Base-by-base conservation (phyloP, 148 eudicot species). In the Camellia sinensis region DNA sequence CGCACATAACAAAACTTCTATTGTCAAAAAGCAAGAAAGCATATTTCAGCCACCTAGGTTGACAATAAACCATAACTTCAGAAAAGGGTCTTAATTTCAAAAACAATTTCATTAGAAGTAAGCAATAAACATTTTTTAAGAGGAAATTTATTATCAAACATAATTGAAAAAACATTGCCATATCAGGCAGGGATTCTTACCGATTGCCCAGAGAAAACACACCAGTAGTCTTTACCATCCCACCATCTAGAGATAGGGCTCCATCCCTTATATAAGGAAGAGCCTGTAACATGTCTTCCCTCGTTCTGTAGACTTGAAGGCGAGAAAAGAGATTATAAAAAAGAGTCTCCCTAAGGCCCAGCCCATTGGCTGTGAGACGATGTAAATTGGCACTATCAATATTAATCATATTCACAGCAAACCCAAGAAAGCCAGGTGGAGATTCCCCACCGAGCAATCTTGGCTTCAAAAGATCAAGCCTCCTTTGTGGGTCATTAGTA, bases 211-310 rank as follows among this genome's bases (percentile, higher is more conserved):
- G 87, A 82, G 74, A 88, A 84, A 87, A 90, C 17, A 88, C 59
- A 29, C 94, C 97, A 70, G 61, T 45, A 29, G 68, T 82, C 88
- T 81, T 93, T 46, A 96, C 85, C 73, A 94, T 87, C 69, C 99
- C 98, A 75, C 99, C 99, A 82, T 96, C 99, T 45, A 93, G 77
- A 78, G 99, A 93, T 73, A 96, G 21, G 61, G 99, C 97, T 82
- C 99, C 99, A 72, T 89, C 81, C 43, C 76, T 81, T 80, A 93
- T 84, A 80, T 82, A 93, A 64, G 97, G 88, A 78, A 85, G 89
- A 81, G 99, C 97, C 83, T 60, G 84, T 54, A 85, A 80, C 99
- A 95, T 93, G 81, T 95, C 92, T 79, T 88, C 88, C 79, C 91
- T 89, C 68, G 97, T 88, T 85, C 80, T 87, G 79, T 93, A 93